Evolutionary conservation across 108 stramenopile species (phyloP), one percentile per base, ranked within the genome.

Genomic region (Pseudonitzschia delicatissima): DNA sequence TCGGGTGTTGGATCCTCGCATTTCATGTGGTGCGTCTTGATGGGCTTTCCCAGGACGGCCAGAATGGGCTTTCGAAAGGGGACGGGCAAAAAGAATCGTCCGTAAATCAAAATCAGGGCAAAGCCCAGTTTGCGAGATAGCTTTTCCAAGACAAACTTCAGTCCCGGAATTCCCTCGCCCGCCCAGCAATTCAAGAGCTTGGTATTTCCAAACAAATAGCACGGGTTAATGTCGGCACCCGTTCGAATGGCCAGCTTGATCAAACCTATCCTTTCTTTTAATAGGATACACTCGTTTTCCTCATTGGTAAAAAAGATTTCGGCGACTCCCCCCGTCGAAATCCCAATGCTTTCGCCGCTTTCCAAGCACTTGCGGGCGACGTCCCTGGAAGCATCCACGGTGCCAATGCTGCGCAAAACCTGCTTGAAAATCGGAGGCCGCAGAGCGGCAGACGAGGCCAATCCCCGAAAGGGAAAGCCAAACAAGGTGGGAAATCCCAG

Each of bases 201-300:
- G 2, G 76, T 79, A 39, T 76, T 78, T 7, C 84, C 84, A 74
- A 82, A 85, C 18, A 85, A 51, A 47, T 80, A 85, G 44, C 74
- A 67, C 13, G 84, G 84, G 1, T 67, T 66, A n/a, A 85, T 32
- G 35, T 73, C 71, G n/a, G 84, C 76, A 20, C 84, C 84, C 0
- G 84, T 85, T 28, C 75, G 71, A 37, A 82, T 67, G 13, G 84
- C 81, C 13, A 85, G 60, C 32, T 82, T 82, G 67, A 85, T 80
- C 35, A 85, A 42, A 5, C 84, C 84, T 21, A 73, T 57, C 2
- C 80, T 57, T 36, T 63, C 59, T 34, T 66, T 77, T 28, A 77
- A 40, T 45, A 77, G 21, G 35, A 81, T 73, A 45, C 67, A 64
- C 32, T 81, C 72, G 27, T 76, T 68, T 8, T 67, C 69, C 9